Evolutionary conservation across 2,329 filamentous ascomycete species (phyloP).

Genomic region (Claviceps cyperi): DNA sequence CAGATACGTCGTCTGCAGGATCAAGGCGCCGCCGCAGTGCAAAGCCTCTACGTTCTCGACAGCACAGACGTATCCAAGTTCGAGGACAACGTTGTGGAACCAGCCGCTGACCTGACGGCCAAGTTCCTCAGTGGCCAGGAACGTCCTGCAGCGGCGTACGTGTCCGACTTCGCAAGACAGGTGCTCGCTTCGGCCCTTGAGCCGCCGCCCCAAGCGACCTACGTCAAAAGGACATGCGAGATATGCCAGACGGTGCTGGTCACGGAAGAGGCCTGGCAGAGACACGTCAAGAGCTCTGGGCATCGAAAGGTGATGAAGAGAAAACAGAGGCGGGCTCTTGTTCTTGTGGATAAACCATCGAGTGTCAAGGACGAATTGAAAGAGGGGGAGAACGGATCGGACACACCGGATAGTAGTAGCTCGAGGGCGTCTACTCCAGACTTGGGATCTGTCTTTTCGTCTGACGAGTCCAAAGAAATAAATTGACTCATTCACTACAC

Average conservation of each 20-base stretch:
- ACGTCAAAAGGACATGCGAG: constrained; percentile 51
- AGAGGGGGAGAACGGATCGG: background rate
- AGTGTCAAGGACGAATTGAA: background rate
- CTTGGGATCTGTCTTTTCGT: constrained; percentile 15
- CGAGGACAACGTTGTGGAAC: constrained; percentile 45
- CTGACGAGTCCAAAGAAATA: constrained; percentile 3
- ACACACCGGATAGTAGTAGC: constrained; percentile 1
- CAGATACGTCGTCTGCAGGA: constrained; percentile 54
- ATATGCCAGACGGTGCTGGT: constrained; percentile 52
- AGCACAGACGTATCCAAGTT: constrained; percentile 55
- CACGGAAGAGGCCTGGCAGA: constrained; percentile 34
- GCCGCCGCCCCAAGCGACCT: constrained; percentile 35
- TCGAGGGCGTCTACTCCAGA: constrained; percentile 13
- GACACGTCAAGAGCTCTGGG: constrained; percentile 22
- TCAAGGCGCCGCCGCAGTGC: constrained; percentile 32
- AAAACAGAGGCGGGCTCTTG: constrained; percentile 24
- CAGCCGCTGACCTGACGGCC: constrained; percentile 46
- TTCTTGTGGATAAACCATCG: constrained; percentile 13
- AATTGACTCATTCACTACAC: too few relatives aligned
- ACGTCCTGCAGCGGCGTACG: constrained; percentile 35
- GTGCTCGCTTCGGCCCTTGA: constrained; percentile 38
- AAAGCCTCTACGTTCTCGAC: constrained; percentile 65
- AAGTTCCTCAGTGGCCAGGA: constrained; percentile 45
- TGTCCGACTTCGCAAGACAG: constrained; percentile 34
- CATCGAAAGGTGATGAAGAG: constrained; percentile 21